Evolutionary conservation across 1,284 basidiomycete species (phyloP).

Genomic region (Fomitopsis betulina): DNA sequence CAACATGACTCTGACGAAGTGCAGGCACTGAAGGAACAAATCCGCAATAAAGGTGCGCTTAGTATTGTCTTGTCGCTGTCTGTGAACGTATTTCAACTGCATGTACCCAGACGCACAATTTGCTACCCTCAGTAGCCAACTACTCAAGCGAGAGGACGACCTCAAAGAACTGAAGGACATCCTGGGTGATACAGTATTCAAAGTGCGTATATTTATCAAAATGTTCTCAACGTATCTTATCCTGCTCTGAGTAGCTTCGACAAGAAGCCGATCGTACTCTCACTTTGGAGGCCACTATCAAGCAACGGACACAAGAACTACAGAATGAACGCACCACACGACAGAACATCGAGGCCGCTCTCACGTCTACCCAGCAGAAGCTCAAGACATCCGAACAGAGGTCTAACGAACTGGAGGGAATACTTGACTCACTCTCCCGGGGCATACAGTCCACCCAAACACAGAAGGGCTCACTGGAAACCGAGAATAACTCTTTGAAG

Average conservation of each 20-base stretch:
- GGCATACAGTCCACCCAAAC: constrained; percentile 44
- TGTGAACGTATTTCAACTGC: background rate
- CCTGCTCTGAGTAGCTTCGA: constrained; percentile 40
- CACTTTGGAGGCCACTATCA: constrained; percentile 48
- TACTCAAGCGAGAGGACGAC: constrained; percentile 50
- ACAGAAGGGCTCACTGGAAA: constrained; percentile 42
- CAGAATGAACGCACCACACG: constrained; percentile 49
- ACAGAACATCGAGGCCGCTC: constrained; percentile 49
- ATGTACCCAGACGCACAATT: constrained; percentile 29
- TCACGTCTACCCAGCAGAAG: constrained; percentile 44
- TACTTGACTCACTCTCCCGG: constrained; percentile 52
- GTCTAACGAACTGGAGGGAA: constrained; percentile 50
- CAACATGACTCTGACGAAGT: constrained; percentile 60
- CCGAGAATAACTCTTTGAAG: constrained; percentile 52
- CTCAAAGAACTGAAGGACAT: constrained; percentile 47
- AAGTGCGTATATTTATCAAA: constrained; percentile 35
- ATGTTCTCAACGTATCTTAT: background rate
- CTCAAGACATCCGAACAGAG: constrained; percentile 46
- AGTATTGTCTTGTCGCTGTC: constrained; percentile 3
- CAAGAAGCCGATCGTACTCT: constrained; percentile 53
- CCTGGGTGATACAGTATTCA: constrained; percentile 54
- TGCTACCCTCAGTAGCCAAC: constrained; percentile 50
- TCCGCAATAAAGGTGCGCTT: constrained; percentile 54
- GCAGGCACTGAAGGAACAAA: constrained; percentile 50
- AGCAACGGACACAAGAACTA: constrained; percentile 46